Conservation (phyloP, 1,139 yeast genomes). For the Saccharomyces hybrid region DNA sequence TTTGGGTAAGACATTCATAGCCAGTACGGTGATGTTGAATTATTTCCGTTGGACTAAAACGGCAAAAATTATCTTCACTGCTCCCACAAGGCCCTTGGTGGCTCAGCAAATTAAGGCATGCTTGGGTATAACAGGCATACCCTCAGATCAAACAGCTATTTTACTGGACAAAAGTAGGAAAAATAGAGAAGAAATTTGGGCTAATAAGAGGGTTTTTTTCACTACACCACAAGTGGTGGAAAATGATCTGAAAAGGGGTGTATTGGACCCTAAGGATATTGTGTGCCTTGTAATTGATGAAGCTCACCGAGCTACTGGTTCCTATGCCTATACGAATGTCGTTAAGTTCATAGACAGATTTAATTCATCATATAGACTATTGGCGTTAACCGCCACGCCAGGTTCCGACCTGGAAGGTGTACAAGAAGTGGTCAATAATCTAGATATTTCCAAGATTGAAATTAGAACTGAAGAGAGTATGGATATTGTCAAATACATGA, state of each 20-base stretch:
- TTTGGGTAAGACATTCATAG: conserved; percentile 93
- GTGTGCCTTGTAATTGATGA: conserved; percentile 84
- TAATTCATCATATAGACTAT: conserved; percentile 59
- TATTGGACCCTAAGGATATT: conserved; percentile 65
- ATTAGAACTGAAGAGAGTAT: conserved; percentile 78
- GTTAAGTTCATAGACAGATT: conserved; percentile 57
- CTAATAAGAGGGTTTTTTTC: conserved; percentile 68
- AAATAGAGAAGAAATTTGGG: conserved; percentile 71
- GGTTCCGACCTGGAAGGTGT: conserved; percentile 83
- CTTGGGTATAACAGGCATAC: conserved; percentile 77
- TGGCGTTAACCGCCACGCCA: conserved; percentile 95
- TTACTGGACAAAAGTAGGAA: conserved; percentile 62
- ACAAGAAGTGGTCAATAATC: conserved; percentile 70
- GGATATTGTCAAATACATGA: conserved; percentile 76
- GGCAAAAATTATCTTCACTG: conserved; percentile 83
- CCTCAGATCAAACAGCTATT: conserved; percentile 69
- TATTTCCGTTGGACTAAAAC: conserved; percentile 75
- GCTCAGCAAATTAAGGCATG: conserved; percentile 96
- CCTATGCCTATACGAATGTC: conserved; percentile 81
- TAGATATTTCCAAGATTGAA: conserved; percentile 70
- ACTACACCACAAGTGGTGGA: conserved; percentile 96
- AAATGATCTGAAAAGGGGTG: conserved; percentile 72
- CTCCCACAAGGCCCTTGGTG: conserved; percentile 94
- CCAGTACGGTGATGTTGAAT: conserved; percentile 88
- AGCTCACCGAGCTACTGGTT: conserved; percentile 90